Percentiles rank a stretch among this genome's conserved stretches.
These are phyloP conservation scores for Aspergillus sclerotialis DNA, from an alignment of 2,329 filamentous ascomycete genomes.

Conservation along the genomic window DNA sequence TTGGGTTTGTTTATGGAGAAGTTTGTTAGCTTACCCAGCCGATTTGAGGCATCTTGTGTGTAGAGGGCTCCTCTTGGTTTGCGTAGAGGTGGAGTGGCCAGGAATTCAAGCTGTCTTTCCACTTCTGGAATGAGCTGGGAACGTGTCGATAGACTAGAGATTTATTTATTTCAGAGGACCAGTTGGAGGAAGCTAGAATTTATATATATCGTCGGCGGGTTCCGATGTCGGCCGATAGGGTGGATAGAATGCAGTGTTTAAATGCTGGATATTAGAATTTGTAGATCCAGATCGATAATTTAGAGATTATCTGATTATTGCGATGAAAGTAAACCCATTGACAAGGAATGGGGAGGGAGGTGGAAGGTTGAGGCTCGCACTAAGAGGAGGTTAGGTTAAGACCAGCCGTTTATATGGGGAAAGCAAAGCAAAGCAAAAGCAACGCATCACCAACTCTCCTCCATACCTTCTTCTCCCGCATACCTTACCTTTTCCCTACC, in stretches of 20 bases:
- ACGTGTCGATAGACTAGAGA: no score
- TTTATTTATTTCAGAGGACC: no score
- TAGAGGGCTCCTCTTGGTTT: background rate
- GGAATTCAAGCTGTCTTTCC: slow-evolving; percentile 1
- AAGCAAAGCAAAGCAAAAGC: background rate
- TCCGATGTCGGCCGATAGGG: slow-evolving; percentile 11
- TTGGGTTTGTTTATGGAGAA: background rate
- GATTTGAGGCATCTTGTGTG: slow-evolving; percentile 24
- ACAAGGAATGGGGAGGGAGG: background rate
- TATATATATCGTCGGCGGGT: slow-evolving; percentile 9
- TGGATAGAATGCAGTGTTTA: background rate
- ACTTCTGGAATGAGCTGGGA: no score
- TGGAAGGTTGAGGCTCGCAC: no score
- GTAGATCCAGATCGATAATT: background rate
- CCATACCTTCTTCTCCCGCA: no score
- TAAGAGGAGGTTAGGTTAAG: no score
- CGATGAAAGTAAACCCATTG: background rate
- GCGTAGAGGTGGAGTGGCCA: background rate
- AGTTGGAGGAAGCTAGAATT: no score
- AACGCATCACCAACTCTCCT: background rate
- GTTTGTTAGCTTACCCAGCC: slow-evolving; percentile 25
- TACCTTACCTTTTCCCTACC: no score
- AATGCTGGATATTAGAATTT: background rate
- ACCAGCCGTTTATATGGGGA: background rate
- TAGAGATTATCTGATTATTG: background rate